Base-by-base conservation (phyloP, 176 grass and related monocot genomes). In the Metroxylon sagu region DNA sequence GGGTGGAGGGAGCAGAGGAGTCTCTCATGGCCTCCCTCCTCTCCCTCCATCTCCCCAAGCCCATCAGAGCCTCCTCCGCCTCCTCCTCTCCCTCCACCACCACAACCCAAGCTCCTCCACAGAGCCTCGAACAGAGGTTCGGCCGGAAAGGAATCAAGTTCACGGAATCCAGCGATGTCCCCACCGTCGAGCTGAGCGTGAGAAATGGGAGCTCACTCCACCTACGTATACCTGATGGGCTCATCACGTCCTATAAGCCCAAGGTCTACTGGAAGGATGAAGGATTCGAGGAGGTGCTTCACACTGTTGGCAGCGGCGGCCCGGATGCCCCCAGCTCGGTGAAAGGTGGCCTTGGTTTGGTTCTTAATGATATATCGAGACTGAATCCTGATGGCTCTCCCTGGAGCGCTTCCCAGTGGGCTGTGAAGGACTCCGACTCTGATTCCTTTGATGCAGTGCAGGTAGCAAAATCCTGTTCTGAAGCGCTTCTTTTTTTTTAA, bases 231-330 rank as follows among this genome's bases (percentile, higher is more conserved):
- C 59, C 67, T 27, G 92, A 97, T 61, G 92, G 78, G 17, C 73
- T 97, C 53, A 77, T 97, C 75, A 91, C 92, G 1, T 97, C 92
- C 50, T 97, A 91, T 75, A 74, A 78, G 30, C 92, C 92, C 18
- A 91, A 97, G 78, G 92, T 97, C 59, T 80, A 65, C 72, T 91
- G 87, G 92, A 85, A 88, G 78, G 92, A 85, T 7, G 83, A 88
- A 7, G 83, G 74, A 5, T 97, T 81, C 73, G 62, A 80, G 69
- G 92, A 91, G 81, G 72, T 97, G 62, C 87, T 97, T 10, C 76
- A 76, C 73, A 91, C 92, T 35, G 59, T 82, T 55, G 10, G 64
- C 53, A 27, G 26, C 4, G 4, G 74, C 35, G 26, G 71, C 58
- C 8, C 58, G 25, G 21, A 17, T 7, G 26, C 25, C 17, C 12